These are phyloP conservation scores for Debaryomyces sp. DNA, from an alignment of 1,139 yeast genomes.

Conservation along the genomic window DNA sequence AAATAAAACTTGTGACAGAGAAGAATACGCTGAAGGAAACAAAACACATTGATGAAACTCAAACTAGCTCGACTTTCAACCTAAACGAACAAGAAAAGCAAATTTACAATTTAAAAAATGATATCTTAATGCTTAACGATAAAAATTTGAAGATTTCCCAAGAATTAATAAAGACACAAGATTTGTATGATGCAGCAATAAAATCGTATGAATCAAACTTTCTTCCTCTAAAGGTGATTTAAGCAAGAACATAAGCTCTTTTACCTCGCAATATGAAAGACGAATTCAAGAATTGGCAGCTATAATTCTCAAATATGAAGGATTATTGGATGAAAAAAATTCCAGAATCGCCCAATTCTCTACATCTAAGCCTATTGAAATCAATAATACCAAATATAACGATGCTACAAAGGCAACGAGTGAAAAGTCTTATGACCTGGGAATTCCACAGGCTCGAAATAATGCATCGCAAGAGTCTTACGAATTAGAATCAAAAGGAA, in stretches of 20 bases:
- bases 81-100: constrained; percentile 23
- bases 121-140: constrained; percentile 21
- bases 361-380: constrained; percentile 46
- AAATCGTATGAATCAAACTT: constrained; percentile 27
- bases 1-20: not conserved
- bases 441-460: not conserved
- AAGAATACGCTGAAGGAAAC: not conserved
- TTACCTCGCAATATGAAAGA: constrained; percentile 29
- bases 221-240: constrained; percentile 29
- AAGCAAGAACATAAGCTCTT: constrained; percentile 23
- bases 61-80: not conserved
- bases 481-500: constrained; percentile 1
- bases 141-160: constrained; percentile 19
- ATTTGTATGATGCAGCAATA: constrained; percentile 18
- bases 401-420: not conserved
- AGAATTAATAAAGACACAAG: constrained; percentile 20
- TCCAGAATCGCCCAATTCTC: constrained; percentile 36
- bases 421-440: not conserved
- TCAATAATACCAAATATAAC: constrained; percentile 26
- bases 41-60: not conserved
- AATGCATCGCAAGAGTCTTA: not conserved
- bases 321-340: constrained; percentile 42
- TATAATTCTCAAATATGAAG: constrained; percentile 36
- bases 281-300: constrained; percentile 36
- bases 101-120: constrained; percentile 22